A percentile compares a stretch with the other conserved stretches of the same genome.
Conservation (phyloP, 1,284 basidiomycete species). For the Rhodotorula sp. region DNA sequence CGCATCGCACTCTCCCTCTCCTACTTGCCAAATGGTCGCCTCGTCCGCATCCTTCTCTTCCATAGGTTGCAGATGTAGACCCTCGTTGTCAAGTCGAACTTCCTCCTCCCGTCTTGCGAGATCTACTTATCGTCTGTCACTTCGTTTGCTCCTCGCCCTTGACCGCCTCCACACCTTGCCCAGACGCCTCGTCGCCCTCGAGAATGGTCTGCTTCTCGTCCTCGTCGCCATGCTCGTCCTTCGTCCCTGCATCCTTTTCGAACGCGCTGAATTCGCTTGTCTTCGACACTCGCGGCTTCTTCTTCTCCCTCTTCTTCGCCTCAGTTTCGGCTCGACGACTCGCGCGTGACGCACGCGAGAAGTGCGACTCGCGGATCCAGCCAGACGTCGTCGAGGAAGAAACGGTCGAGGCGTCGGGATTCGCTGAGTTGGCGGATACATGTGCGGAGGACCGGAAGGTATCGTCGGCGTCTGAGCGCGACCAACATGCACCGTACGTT, state of each 20-base stretch:
- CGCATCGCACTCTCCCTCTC: neutral
- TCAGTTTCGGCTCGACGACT: neutral
- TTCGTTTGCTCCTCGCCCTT: neutral
- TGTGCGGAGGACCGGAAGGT: neutral
- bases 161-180: neutral
- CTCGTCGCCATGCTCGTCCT: neutral
- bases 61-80: too few relatives aligned
- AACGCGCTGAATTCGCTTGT: slow-evolving; percentile 19
- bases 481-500: slow-evolving; percentile 1
- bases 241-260: slow-evolving; percentile 5
- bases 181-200: neutral
- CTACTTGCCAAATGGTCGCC: too few relatives aligned
- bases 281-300: slow-evolving; percentile 10
- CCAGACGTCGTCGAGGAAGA: neutral
- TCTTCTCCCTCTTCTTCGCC: slow-evolving; percentile 1
- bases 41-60: too few relatives aligned
- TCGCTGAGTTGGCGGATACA: too few relatives aligned
- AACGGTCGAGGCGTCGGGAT: neutral
- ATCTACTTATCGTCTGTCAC: too few relatives aligned
- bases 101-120: too few relatives aligned
- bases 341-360: slow-evolving; percentile 22
- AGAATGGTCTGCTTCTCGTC: neutral
- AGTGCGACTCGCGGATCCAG: slow-evolving; percentile 31
- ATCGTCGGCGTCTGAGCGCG: neutral
- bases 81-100: too few relatives aligned